Conservation (phyloP, 2,329 filamentous ascomycete genomes). For the Cordyceps sp. region DNA sequence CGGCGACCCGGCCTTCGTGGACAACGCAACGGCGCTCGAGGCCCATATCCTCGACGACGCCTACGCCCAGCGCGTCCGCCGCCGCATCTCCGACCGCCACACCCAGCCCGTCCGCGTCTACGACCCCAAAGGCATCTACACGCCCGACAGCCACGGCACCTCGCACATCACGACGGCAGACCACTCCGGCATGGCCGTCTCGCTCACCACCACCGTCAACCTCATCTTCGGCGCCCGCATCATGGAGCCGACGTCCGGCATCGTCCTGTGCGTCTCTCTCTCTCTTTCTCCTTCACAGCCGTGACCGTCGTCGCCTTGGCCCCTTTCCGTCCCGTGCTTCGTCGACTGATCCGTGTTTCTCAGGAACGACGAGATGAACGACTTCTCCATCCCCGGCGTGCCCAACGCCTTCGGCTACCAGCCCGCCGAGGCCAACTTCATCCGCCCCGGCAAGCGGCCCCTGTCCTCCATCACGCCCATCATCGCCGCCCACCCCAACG, state of each 20-base stretch:
- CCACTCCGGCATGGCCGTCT: conserved; percentile 54
- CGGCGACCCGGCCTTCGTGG: conserved; percentile 66
- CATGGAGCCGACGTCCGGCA: conserved; percentile 65
- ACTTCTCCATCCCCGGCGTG: conserved; percentile 70
- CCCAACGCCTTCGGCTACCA: conserved; percentile 75
- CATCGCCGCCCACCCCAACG: conserved; percentile 49
- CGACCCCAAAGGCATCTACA: conserved; percentile 49
- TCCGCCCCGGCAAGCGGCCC: conserved; percentile 66
- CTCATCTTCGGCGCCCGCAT: conserved; percentile 67
- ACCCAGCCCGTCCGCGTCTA: conserved; percentile 64
- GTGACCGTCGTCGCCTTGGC: too few species aligned
- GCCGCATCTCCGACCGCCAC: conserved; percentile 51
- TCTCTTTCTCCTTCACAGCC: neutral
- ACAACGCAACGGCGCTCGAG: conserved; percentile 47
- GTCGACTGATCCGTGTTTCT: too few species aligned
- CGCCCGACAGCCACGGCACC: conserved; percentile 55
- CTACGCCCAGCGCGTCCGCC: conserved; percentile 41
- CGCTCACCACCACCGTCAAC: conserved; percentile 78
- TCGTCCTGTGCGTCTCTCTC: conserved; percentile 45
- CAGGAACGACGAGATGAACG: conserved; percentile 50
- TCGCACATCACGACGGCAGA: conserved; percentile 62
- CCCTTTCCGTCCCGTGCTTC: too few species aligned
- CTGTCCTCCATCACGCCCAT: conserved; percentile 69
- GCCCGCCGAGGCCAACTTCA: conserved; percentile 65
- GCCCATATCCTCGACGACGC: conserved; percentile 44